phyloP scores from a whole-genome alignment of 2,329 filamentous ascomycete genomes.

The Sarocladium kiliense region DNA sequence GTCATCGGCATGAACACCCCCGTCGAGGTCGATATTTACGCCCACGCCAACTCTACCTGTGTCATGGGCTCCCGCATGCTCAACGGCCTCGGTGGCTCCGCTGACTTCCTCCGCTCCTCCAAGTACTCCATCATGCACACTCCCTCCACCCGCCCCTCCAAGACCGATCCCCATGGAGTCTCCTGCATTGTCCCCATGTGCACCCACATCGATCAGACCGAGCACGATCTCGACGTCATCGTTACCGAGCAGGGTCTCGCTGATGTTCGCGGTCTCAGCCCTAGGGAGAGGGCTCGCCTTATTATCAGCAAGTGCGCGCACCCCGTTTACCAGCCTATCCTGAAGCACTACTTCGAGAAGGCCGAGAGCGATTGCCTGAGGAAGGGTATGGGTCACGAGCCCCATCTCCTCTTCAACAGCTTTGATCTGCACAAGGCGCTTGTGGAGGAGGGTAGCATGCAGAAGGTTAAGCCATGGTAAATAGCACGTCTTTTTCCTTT shows the following conservation, averaged over 20 bases:
- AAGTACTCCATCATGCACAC: conserved; percentile 96
- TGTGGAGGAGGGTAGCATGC: conserved; percentile 78
- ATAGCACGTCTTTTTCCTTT: neutral
- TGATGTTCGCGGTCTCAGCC: conserved; percentile 76
- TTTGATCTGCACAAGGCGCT: conserved; percentile 89
- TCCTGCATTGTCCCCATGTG: conserved; percentile 91
- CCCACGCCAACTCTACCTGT: conserved; percentile 85
- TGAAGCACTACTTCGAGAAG: conserved; percentile 77
- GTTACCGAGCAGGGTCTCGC: conserved; percentile 74
- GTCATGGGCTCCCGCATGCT: conserved; percentile 87
- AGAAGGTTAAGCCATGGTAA: conserved; percentile 66
- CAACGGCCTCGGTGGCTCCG: conserved; percentile 76
- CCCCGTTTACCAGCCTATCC: conserved; percentile 77
- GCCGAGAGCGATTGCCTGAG: conserved; percentile 80
- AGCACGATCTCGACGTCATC: conserved; percentile 86
- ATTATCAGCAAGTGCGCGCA: conserved; percentile 87
- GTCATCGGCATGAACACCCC: conserved; percentile 95
- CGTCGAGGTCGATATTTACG: conserved; percentile 91
- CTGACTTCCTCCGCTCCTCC: conserved; percentile 71
- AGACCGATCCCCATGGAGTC: conserved; percentile 76
- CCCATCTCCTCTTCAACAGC: conserved; percentile 76
- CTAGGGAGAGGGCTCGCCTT: conserved; percentile 73
- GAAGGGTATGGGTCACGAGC: conserved; percentile 88
- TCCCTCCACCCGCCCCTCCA: conserved; percentile 72
- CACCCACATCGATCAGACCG: conserved; percentile 88